These are phyloP conservation scores for Talaromyces stipitatus DNA, from an alignment of 495 filamentous ascomycete species.

Conservation along the genomic window DNA sequence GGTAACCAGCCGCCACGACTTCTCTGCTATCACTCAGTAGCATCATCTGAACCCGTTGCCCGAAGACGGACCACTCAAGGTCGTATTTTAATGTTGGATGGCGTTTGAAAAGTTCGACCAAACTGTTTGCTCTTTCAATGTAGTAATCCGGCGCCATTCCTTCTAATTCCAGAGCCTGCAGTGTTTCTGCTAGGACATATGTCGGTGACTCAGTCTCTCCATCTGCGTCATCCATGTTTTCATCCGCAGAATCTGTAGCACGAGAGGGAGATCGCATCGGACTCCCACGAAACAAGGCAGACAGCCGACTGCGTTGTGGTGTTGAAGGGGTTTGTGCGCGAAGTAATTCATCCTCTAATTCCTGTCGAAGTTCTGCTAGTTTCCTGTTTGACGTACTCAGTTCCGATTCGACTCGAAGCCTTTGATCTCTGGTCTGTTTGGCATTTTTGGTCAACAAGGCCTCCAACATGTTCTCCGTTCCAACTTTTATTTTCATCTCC, in stretches of 20 bases:
- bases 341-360: constrained; percentile 67
- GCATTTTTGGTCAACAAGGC: constrained; percentile 89
- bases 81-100: constrained; percentile 94
- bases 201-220: constrained; percentile 78
- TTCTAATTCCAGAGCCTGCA: constrained; percentile 79
- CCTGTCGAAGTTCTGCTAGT: constrained; percentile 71
- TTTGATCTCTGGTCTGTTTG: constrained; percentile 91
- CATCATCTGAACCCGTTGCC: constrained; percentile 86
- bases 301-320: constrained; percentile 59
- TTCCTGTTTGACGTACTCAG: constrained; percentile 85
- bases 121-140: constrained; percentile 78
- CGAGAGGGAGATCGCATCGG: constrained; percentile 60
- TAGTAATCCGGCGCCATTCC: constrained; percentile 92
- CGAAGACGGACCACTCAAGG: constrained; percentile 89
- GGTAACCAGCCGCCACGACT: constrained; percentile 89
- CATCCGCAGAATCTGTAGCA: constrained; percentile 31
- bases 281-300: constrained; percentile 57
- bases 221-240: constrained; percentile 40
- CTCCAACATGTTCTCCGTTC: constrained; percentile 94
- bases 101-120: constrained; percentile 88
- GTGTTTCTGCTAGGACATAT: constrained; percentile 76
- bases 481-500: constrained; percentile 94
- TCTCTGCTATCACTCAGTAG: constrained; percentile 91
- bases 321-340: constrained; percentile 58
- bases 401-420: constrained; percentile 79